These are phyloP conservation scores for Cnidoscolus chayamansa DNA, from an alignment of 441 rosid genomes.

Conservation along the genomic window DNA sequence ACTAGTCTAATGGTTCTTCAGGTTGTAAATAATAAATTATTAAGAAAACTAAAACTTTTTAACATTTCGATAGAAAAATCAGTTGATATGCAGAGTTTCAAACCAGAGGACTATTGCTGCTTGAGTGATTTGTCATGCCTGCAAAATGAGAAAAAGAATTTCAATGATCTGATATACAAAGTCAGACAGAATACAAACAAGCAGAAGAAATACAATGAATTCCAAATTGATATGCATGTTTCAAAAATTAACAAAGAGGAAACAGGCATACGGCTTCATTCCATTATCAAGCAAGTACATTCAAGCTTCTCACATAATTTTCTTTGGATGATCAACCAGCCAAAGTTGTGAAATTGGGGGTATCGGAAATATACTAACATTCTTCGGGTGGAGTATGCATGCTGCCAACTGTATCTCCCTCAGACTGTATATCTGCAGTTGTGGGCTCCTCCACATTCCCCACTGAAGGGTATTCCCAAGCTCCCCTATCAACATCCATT, in stretches of 20 bases:
- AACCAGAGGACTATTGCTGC: constrained; percentile 57
- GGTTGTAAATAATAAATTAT: neutral
- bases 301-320: neutral
- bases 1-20: constrained; percentile 7
- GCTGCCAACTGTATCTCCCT: constrained; percentile 35
- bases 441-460: constrained; percentile 40
- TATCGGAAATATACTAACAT: constrained; percentile 34
- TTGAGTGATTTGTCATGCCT: constrained; percentile 56
- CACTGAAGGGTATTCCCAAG: constrained; percentile 56
- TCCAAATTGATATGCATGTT: neutral
- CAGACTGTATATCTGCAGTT: constrained; percentile 35
- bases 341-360: neutral
- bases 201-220: neutral
- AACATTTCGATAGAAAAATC: neutral
- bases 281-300: neutral
- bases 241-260: constrained; percentile 9
- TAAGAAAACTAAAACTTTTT: neutral
- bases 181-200: neutral
- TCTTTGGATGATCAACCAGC: neutral
- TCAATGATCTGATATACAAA: constrained; percentile 8
- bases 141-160: constrained; percentile 24
- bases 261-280: neutral
- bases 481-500: constrained; percentile 51
- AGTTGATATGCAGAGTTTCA: constrained; percentile 15
- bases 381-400: constrained; percentile 55